Evolutionary conservation across 2,329 filamentous ascomycete species (phyloP).

Genomic region (Canariomyces notabilis): DNA sequence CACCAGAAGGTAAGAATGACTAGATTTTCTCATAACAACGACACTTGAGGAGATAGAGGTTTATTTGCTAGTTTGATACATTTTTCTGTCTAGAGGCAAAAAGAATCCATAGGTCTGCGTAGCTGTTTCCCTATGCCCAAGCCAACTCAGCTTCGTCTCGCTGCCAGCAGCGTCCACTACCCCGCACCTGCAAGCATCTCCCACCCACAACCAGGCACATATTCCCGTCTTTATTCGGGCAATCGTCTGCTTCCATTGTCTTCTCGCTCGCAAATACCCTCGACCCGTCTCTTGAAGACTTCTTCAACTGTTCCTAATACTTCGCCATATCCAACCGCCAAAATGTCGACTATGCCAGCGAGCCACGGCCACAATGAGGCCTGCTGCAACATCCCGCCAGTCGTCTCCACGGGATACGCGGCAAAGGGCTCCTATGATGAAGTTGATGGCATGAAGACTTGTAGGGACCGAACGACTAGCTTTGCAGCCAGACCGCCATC

Average conservation of each 20-base stretch:
- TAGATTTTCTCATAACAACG: too few species aligned
- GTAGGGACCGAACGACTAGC: constrained; percentile 27
- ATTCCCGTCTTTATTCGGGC: constrained; percentile 16
- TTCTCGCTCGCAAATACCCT: not conserved
- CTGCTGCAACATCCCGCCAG: constrained; percentile 42
- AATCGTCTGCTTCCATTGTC: not conserved
- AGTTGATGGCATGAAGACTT: constrained; percentile 42
- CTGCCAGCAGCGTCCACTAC: constrained; percentile 6
- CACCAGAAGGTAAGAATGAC: too few species aligned
- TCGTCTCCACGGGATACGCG: constrained; percentile 40
- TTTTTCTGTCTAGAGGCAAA: not conserved
- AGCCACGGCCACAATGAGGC: constrained; percentile 35
- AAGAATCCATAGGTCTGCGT: not conserved
- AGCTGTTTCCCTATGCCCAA: constrained; percentile 22
- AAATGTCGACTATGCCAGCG: constrained; percentile 33
- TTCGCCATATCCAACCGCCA: constrained; percentile 18
- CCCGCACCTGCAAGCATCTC: constrained; percentile 6
- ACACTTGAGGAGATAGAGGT: too few species aligned
- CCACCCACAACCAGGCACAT: constrained; percentile 8
- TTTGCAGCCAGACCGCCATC: not conserved
- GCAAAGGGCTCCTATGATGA: constrained; percentile 42
- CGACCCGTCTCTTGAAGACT: not conserved
- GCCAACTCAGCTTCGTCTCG: constrained; percentile 17
- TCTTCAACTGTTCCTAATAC: not conserved
- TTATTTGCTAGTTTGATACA: too few species aligned